Evolutionary conservation across 2,329 filamentous ascomycete species (phyloP).

Genomic region (Aspergillus proliferans): DNA sequence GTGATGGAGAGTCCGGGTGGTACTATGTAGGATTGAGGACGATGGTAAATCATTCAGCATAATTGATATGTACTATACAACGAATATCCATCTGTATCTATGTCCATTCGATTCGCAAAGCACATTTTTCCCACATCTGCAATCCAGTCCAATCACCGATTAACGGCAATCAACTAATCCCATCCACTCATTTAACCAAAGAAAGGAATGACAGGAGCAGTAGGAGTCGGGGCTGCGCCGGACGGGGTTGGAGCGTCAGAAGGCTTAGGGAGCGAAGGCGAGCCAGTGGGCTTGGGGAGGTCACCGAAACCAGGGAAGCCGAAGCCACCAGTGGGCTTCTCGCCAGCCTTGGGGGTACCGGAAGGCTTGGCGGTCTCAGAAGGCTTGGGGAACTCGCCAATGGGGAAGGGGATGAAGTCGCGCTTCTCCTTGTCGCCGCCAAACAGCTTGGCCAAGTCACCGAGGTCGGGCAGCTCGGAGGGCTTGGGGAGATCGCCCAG

Average conservation of each 20-base stretch:
- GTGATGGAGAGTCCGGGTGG: not conserved
- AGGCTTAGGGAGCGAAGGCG: not conserved
- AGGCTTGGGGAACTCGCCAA: not conserved
- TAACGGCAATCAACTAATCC: not conserved
- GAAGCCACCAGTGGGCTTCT: too few species aligned
- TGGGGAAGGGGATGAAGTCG: not conserved
- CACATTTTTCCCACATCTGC: not conserved
- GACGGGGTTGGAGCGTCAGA: not conserved
- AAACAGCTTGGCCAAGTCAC: not conserved
- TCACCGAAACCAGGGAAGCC: not conserved
- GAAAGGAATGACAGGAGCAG: not conserved
- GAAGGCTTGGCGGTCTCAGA: not conserved
- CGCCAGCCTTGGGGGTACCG: not conserved
- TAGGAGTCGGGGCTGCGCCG: not conserved
- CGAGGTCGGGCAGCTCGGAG: not conserved
- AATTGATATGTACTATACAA: too few species aligned
- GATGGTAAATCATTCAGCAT: too few species aligned
- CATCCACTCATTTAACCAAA: not conserved
- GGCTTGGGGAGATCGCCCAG: not conserved
- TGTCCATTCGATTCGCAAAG: not conserved
- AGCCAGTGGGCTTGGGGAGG: not conserved
- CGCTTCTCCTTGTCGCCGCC: not conserved
- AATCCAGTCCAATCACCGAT: not conserved
- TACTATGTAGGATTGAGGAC: not conserved
- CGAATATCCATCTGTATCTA: too few species aligned